A percentile compares a stretch with the other conserved stretches of the same genome.
Conservation (phyloP, 176 grass and related monocot genomes). For the Oropetium thomaeum region DNA sequence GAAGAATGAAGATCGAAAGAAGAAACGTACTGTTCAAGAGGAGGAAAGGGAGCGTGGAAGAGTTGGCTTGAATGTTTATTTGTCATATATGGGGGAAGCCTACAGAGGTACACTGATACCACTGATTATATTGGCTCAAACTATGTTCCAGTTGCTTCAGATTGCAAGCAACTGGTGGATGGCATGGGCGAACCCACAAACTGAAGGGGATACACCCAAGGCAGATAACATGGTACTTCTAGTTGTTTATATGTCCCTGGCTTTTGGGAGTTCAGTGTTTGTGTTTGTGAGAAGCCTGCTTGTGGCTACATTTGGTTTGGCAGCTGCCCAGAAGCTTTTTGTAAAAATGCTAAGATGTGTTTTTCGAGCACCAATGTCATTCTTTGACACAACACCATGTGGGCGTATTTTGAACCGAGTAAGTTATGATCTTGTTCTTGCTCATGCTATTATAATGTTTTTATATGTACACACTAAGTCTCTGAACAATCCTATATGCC, state of each 20-base stretch:
- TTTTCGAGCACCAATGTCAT: conserved; percentile 97
- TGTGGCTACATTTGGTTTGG: conserved; percentile 98
- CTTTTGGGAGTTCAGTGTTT: conserved; percentile 95
- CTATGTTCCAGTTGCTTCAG: conserved; percentile 92
- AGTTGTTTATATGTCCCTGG: conserved; percentile 92
- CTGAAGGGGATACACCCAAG: conserved; percentile 76
- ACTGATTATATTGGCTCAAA: conserved; percentile 82
- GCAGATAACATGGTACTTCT: conserved; percentile 68
- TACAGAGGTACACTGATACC: conserved; percentile 91
- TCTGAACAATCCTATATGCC: conserved; percentile 41
- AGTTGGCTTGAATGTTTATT: conserved; percentile 90
- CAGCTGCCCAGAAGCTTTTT: conserved; percentile 91
- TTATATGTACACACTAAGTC: neutral
- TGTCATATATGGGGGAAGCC: conserved; percentile 95
- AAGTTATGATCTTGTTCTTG: conserved; percentile 35
- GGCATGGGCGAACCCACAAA: conserved; percentile 98
- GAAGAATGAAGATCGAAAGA: conserved; percentile 46
- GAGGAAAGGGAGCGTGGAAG: conserved; percentile 92
- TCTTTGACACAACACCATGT: conserved; percentile 91
- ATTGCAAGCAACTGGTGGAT: conserved; percentile 99
- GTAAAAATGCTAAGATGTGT: conserved; percentile 83
- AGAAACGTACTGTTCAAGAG: conserved; percentile 61
- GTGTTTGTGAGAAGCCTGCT: conserved; percentile 95
- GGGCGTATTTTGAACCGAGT: conserved; percentile 92
- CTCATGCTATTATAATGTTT: conserved; percentile 13